Evolutionary conservation across 129 eudicot species (phyloP).

Genomic region (Artemisia argyi): DNA sequence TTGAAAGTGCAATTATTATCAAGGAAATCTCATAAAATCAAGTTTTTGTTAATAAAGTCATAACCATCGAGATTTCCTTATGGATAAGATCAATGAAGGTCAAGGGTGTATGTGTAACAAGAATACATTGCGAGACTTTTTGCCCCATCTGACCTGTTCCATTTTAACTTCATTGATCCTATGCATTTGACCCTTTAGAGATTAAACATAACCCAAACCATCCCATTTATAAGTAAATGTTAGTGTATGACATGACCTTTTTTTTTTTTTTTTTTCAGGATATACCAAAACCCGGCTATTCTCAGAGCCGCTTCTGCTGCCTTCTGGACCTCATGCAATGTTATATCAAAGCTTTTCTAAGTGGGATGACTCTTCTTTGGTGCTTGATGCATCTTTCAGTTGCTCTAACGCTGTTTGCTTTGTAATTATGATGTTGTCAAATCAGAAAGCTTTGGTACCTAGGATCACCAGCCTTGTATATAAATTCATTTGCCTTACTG

Average conservation of each 20-base stretch:
- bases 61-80: too few species aligned
- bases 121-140: too few species aligned
- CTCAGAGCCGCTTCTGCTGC: conserved; percentile 94
- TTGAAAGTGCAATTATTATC: neutral
- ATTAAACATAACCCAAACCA: too few species aligned
- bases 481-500: conserved; percentile 32
- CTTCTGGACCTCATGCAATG: conserved; percentile 95
- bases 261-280: conserved; percentile 42
- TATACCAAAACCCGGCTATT: conserved; percentile 93
- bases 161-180: too few species aligned
- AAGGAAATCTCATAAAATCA: too few species aligned
- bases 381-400: conserved; percentile 19
- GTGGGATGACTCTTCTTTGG: conserved; percentile 5
- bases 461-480: conserved; percentile 31
- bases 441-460: conserved; percentile 9
- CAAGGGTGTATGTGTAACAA: too few species aligned
- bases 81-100: too few species aligned
- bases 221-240: neutral
- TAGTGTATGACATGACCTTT: neutral
- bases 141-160: too few species aligned
- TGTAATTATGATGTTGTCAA: conserved; percentile 17
- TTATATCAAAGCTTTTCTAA: conserved; percentile 86
- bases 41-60: too few species aligned
- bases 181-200: too few species aligned
- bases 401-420: conserved; percentile 23